Base-by-base conservation (phyloP, 768 basidiomycete species). In the Grammothele lineata region DNA sequence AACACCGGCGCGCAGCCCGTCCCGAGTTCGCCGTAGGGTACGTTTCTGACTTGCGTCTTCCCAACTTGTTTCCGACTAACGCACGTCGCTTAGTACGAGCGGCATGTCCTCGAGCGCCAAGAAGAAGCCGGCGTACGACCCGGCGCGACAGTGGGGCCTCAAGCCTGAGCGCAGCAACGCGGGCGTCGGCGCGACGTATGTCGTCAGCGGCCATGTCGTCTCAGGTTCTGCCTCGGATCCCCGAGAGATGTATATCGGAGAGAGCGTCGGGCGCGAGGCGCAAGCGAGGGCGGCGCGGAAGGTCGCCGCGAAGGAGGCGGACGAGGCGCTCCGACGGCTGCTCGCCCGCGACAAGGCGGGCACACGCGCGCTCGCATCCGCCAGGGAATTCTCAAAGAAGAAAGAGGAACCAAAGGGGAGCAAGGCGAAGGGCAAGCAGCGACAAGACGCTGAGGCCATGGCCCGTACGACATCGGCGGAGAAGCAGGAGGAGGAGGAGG, bases 1-100 rank as follows among this genome's bases (percentile, higher is more conserved):
- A 90, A 64, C 70, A 81, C 18, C 73, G 77, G 14, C 74, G 92
- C 8, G 84, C 87, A 0, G 78, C 77, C 0, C 76, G 95, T 38
- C 77, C 95, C 1, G 96, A 99, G 66, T 96, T 97, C 57, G 76
- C 88, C 15, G 69, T 71, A 6, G 87, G 89, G 92, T 94, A 50
- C 17, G 82, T 70, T n/a, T n/a, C 7, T 14, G 27, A 14, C 27
- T 30, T 14, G n/a, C n/a, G n/a, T n/a, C n/a, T n/a, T n/a, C n/a
- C n/a, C n/a, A n/a, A n/a, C n/a, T n/a, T n/a, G n/a, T n/a, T n/a
- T n/a, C 8, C 9, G 2, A 34, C 5, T 44, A 1, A 44, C 19
- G 7, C 12, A 14, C 17, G 23, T 19, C 25, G 10, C 37, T 21
- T 47, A 92, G 90, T 15, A 91, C 89, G 4, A 83, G 83, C 3